Conservation (phyloP, 1,139 yeast species). For the Suhomyces kunorum region DNA sequence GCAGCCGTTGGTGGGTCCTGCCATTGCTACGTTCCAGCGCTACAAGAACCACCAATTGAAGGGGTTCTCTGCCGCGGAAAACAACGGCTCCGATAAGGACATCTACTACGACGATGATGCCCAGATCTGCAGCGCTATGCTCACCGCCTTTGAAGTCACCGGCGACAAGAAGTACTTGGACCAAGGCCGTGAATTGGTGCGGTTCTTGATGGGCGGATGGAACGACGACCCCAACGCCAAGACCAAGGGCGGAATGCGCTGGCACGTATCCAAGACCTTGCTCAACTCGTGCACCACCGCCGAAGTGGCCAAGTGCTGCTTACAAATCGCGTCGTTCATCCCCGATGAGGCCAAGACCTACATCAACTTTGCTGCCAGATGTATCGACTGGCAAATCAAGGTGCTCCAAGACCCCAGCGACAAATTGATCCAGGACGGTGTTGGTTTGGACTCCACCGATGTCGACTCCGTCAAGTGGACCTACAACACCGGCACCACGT, state of each 20-base stretch:
- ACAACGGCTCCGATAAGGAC: slow-evolving; percentile 57
- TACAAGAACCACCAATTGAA: slow-evolving; percentile 54
- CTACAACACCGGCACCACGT: slow-evolving; percentile 69
- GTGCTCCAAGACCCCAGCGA: slow-evolving; percentile 56
- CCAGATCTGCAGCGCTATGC: slow-evolving; percentile 66
- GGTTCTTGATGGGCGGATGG: slow-evolving; percentile 71
- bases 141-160: slow-evolving; percentile 71
- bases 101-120: slow-evolving; percentile 78
- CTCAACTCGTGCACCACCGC: slow-evolving; percentile 70
- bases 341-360: slow-evolving; percentile 48
- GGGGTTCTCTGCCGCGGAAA: slow-evolving; percentile 62
- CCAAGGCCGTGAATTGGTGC: slow-evolving; percentile 58
- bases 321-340: slow-evolving; percentile 57
- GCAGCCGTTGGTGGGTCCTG: slow-evolving; percentile 58
- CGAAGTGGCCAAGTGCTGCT: slow-evolving; percentile 67
- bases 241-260: slow-evolving; percentile 60
- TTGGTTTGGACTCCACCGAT: slow-evolving; percentile 49
- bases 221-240: slow-evolving; percentile 44
- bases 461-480: slow-evolving; percentile 61
- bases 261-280: slow-evolving; percentile 65
- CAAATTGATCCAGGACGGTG: slow-evolving; percentile 63
- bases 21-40: slow-evolving; percentile 50
- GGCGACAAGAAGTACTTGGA: slow-evolving; percentile 55
- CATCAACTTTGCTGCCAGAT: slow-evolving; percentile 54
- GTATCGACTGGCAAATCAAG: slow-evolving; percentile 57